Conservation (phyloP, 2,329 filamentous ascomycete genomes). For the Aspergillus glaucus region DNA sequence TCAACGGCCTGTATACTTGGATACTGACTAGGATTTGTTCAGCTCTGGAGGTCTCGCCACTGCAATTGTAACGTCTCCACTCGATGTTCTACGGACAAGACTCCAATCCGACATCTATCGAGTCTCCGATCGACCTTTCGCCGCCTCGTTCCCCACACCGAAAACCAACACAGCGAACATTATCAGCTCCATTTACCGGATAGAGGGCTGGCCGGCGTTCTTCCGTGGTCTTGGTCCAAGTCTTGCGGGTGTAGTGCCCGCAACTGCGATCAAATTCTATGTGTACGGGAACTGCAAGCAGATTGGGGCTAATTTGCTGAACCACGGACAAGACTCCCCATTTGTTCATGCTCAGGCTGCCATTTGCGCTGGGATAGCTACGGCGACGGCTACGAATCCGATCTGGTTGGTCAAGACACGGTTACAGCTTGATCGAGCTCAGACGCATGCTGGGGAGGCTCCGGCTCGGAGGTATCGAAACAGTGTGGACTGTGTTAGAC, state of each 20-base stretch:
- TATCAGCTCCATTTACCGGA: slow-evolving; percentile 25
- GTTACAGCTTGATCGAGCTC: slow-evolving; percentile 47
- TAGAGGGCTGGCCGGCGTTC: slow-evolving; percentile 33
- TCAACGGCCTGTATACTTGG: not conserved
- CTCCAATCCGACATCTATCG: not conserved
- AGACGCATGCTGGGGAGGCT: slow-evolving; percentile 17
- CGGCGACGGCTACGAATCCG: slow-evolving; percentile 32
- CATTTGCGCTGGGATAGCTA: slow-evolving; percentile 29
- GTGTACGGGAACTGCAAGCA: slow-evolving; percentile 35
- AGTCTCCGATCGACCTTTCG: not conserved
- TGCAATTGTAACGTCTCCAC: not conserved
- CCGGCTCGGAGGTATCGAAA: slow-evolving; percentile 33
- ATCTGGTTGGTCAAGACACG: slow-evolving; percentile 60
- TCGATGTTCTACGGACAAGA: not conserved
- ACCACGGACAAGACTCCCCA: slow-evolving; percentile 23
- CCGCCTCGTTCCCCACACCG: not conserved
- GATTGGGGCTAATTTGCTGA: slow-evolving; percentile 23
- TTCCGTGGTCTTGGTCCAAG: slow-evolving; percentile 34
- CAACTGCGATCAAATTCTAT: slow-evolving; percentile 35
- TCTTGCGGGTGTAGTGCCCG: slow-evolving; percentile 34
- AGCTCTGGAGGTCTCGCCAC: not conserved
- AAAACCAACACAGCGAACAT: not conserved
- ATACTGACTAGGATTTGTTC: not conserved
- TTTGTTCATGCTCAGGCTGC: slow-evolving; percentile 30
- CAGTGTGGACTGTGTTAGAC: slow-evolving; percentile 63